These are phyloP conservation scores for Xylaria multiplex DNA, from an alignment of 2,329 filamentous ascomycete species.

Conservation along the genomic window DNA sequence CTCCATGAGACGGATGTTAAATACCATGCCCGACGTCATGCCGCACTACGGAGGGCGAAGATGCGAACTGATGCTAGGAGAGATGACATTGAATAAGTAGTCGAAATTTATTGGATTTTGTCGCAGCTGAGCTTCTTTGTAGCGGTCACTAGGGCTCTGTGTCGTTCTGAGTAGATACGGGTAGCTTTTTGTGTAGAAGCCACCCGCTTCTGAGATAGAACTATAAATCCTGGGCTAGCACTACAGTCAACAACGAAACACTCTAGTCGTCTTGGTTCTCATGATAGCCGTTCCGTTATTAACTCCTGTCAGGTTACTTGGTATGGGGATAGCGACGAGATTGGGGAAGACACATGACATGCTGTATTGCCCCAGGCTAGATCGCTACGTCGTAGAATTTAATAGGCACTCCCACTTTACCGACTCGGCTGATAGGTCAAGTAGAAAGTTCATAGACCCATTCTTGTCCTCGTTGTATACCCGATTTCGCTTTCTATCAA, in stretches of 20 bases:
- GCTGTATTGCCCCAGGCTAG: background rate
- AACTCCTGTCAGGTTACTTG: background rate
- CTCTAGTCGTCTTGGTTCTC: background rate
- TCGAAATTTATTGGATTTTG: background rate
- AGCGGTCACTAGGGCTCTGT: background rate
- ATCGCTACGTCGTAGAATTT: background rate
- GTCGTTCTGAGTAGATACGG: background rate
- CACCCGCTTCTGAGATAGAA: background rate
- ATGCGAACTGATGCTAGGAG: background rate
- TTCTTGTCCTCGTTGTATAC: background rate
- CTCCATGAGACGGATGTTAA: constrained; percentile 56
- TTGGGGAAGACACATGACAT: background rate
- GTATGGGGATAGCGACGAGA: background rate
- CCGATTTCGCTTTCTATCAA: background rate
- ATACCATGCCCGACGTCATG: constrained; percentile 53
- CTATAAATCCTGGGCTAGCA: background rate
- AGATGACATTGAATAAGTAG: constrained; percentile 12
- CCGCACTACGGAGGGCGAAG: constrained; percentile 45
- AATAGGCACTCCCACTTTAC: background rate
- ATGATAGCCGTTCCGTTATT: background rate
- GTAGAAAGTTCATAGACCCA: background rate
- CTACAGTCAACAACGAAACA: background rate
- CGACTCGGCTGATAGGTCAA: no score
- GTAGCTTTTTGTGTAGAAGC: background rate
- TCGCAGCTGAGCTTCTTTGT: background rate